A percentile compares a stretch with the other conserved stretches of the same genome.
phyloP scores from a whole-genome alignment of 176 grass and related monocot genomes.

The Musa schizocarpa region DNA sequence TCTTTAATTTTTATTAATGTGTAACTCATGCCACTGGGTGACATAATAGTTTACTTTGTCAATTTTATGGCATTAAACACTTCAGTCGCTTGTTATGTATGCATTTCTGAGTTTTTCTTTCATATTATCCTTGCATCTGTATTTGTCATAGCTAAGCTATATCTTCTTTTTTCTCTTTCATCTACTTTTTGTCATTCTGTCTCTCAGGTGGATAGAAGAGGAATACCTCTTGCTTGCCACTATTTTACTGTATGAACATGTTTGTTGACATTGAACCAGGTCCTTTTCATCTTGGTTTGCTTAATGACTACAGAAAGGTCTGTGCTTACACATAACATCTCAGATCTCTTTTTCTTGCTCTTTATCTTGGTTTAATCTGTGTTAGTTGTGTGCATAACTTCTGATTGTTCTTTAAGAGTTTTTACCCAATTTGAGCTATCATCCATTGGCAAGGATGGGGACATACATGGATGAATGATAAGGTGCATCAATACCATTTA shows the following conservation, averaged over 20 bases:
- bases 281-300: slow-evolving; percentile 5
- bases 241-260: background rate
- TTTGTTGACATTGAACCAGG: background rate
- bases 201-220: background rate
- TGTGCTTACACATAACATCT: background rate
- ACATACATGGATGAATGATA: slow-evolving; percentile 19
- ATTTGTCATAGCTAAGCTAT: no score
- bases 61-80: no score
- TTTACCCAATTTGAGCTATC: slow-evolving; percentile 9
- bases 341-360: background rate
- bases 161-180: no score
- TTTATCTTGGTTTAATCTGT: background rate
- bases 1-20: no score
- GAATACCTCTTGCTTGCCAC: background rate
- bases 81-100: no score
- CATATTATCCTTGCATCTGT: background rate
- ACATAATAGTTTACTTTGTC: no score
- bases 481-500: slow-evolving; percentile 5
- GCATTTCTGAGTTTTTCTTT: background rate
- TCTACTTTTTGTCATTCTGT: no score
- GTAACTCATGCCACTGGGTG: no score
- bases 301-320: slow-evolving; percentile 21
- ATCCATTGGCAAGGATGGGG: slow-evolving; percentile 17
- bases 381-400: background rate
- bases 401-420: background rate